Evolutionary conservation across 129 eudicot species (phyloP), one percentile per base, ranked within the genome.

Genomic region (Glebionis coronaria): DNA sequence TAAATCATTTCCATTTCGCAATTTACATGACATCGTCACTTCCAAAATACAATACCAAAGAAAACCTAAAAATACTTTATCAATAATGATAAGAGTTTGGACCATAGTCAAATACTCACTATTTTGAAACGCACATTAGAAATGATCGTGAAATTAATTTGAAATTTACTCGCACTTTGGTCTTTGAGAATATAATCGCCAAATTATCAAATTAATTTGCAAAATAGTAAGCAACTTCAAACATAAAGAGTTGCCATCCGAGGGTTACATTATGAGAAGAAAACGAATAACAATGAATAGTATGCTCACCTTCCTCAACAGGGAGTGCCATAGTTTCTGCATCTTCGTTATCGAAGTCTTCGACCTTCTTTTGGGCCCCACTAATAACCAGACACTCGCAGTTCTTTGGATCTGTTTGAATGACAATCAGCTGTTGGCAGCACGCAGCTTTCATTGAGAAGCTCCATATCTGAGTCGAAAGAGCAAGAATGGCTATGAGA

Each of bases 351-450:
- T 91, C 97, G 54, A 83, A 91, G 14, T 91, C 97, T 80, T 83
- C 96, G 71, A 80, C 71, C 81, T 91, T 91, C 57, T 53, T 51
- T 51, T 84, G 85, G 42, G 97, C 96, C 19, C 97, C 97, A 71
- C 96, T 91, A 5, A 85, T 91, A 5, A 91, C 85, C 73, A 88
- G 61, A 73, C 88, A 91, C 76, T 74, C 83, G 3, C 90, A 83
- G 71, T 91, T 91, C 64, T 91, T 79, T 18, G 97, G 97, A 69
- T 91, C 96, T 0, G 97, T 91, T 61, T 91, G 97, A 63, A 91
- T 83, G 31, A 91, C 96, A 64, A 91, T 91, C 76, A 77, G 87
- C 35, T 91, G 90, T 58, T 63, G 70, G 85, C 97, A 91, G 85
- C 97, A 91, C 55, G 97, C 87, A 27, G 96, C 61, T 73, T 91